Conservation (phyloP, 148 eudicot genomes). For the Arbutus unedo region DNA sequence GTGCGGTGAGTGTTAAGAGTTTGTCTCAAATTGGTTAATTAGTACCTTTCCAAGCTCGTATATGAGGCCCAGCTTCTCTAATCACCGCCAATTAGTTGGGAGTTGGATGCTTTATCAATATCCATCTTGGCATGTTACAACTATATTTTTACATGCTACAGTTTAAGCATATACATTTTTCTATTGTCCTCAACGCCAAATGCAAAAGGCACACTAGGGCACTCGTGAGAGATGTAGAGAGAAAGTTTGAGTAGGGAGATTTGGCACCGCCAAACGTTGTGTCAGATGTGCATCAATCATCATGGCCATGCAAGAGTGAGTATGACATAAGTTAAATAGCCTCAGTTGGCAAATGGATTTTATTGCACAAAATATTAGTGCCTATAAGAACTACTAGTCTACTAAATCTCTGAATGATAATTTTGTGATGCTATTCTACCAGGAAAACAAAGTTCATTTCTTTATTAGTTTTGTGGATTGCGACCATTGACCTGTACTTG, state of each 20-base stretch:
- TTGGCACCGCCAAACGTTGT: neutral
- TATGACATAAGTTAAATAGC: neutral
- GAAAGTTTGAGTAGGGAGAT: neutral
- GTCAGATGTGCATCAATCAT: neutral
- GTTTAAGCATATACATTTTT: neutral
- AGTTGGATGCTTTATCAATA: no score
- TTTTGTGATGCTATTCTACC: neutral
- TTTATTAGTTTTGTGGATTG: constrained; percentile 3
- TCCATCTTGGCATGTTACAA: neutral
- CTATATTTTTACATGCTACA: neutral
- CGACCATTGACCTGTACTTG: constrained; percentile 11
- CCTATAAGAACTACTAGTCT: neutral
- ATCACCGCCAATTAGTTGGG: no score
- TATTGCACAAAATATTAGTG: neutral
- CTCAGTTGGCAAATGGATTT: neutral
- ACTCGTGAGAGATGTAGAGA: neutral
- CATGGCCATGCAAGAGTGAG: neutral
- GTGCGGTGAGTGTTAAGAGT: no score
- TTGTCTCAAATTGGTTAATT: no score
- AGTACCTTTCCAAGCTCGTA: no score
- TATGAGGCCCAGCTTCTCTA: no score
- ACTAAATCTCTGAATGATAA: neutral
- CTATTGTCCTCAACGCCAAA: neutral
- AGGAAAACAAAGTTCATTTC: neutral
- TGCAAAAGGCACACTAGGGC: neutral